Evolutionary conservation across 2,329 filamentous ascomycete species (phyloP), one percentile per base, ranked within the genome.

Genomic region (Monosporascus sp.): DNA sequence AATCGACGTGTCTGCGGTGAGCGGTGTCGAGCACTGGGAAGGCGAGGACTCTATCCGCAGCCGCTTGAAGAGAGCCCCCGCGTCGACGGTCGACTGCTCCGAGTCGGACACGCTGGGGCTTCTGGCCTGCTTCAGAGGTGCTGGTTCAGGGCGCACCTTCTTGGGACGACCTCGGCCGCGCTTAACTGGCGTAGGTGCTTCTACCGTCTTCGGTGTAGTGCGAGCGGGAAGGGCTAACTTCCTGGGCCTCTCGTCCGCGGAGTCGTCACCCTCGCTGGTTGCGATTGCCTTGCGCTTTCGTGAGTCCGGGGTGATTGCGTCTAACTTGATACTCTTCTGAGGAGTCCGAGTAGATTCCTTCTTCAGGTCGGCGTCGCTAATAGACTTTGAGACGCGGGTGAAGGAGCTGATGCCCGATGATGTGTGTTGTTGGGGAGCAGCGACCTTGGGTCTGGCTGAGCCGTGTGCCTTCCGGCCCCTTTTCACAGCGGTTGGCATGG

Each of bases 361-460:
- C 59, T 76, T 74, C 37, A 62, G 44, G 8, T 69, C 59, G n/a
- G 63, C 58, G 35, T 60, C 56, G 48, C 66, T 63, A 48, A 65
- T 56, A 27, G 62, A 55, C 66, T 81, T 81, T 37, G 77, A 78
- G 48, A 80, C 66, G 51, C 76, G 77, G 46, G 72, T 61, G 61
- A 79, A 80, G 62, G 59, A 71, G 67, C 64, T 69, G 52, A 80
- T 78, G 58, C 40, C 63, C 8, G 68, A 62, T 52, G 70, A 63
- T 60, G 58, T 60, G 58, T 69, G 50, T 48, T 63, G 55, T 46
- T 63, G 60, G 46, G 63, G n/a, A 52, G 59, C 38, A 40, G 61
- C 57, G 52, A 51, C 57, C 55, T 63, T 65, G 45, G 63, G 50
- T 47, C 55, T 61, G 51, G 58, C 50, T 16, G 50, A 41, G 22